Evolutionary conservation across 192 early-diverging fungal species (phyloP), one percentile per base, ranked within the genome.

Genomic region (Linnemannia schmuckeri): DNA sequence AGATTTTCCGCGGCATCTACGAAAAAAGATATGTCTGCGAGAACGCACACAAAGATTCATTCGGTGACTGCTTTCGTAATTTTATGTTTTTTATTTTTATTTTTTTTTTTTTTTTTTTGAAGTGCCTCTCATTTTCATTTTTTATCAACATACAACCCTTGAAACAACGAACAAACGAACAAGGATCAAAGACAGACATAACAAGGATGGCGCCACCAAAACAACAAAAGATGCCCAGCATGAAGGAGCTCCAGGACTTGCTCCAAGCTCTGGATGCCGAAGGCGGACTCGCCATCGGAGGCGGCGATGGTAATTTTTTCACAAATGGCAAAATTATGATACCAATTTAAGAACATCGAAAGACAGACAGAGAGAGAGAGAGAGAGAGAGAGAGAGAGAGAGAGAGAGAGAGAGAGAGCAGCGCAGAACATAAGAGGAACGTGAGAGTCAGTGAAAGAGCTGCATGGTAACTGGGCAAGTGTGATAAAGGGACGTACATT

Each of bases 241-340:
- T 81, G 84, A 86, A 77, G 57, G 84, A 86, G 66, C 84, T 86
- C 24, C 84, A 81, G 41, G 79, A 81, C 63, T 42, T 86, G 0
- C 75, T 86, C n/a, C 79, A 52, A 42, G 70, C 69, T 4, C 75
- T 86, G 30, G 84, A 86, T 22, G 78, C 84, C 1, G 84, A 86
- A 44, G 84, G 84, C 12, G 71, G 75, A 15, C 57, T 86, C 10
- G 52, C 78, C 6, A 85, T 85, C 12, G 83, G 83, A 71, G 82
- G 82, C 15, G 82, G 77, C 10, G 82, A 79, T 37, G 77, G 55
- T 37, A 66, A 66, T 57, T 54, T 13, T 4, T 7, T 20, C 6
- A 20, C 46, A 38, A 75, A 18, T 6, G 15, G 18, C 18, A 22
- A 17, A 20, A 18, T 52, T 20, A 52, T 5, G 49, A 22, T 22